Base-by-base conservation (phyloP, 148 eudicot species). In the Euryodendron excelsum region DNA sequence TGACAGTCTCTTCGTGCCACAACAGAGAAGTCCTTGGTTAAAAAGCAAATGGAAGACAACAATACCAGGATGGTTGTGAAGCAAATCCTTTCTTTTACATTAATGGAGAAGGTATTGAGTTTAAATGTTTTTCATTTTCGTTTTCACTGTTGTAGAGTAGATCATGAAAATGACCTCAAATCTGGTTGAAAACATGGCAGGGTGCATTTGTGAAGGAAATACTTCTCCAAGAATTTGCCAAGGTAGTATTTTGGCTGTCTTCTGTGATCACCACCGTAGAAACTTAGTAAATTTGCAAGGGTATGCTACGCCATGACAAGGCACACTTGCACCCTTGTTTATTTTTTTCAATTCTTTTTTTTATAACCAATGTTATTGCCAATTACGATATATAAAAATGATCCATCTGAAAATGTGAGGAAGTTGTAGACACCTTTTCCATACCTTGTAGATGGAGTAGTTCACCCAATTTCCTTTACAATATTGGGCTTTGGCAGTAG, bases 1-100 rank as follows among this genome's bases (percentile, higher is more conserved):
- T 82, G 81, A 36, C 88, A 95, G 99, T 89, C 95, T 74, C 90
- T 82, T 36, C 99, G 96, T 79, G 99, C 99, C 80, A 91, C 78
- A 89, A 89, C 89, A 62, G 93, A 89, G 65, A 89, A 81, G 81
- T 74, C 86, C 2, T 62, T 80, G 80, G 87, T 80, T 66, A 78
- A 79, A 72, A 82, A 86, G 72, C 74, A 84, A 69, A 80, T 58
- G 55, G 83, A 81, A 56, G 94, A 77, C 39, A 44, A 31, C 41
- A 87, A 91, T 81, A 79, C 93, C 11, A 89, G 76, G 77, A 59
- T 83, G 34, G 84, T 74, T 72, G 81, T 88, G 76, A 91, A 84
- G 82, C 93, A 95, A 81, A 78, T 93, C 74, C 82, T 95, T 71
- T 89, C 93, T 44, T 93, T 93, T 79, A 83, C 93, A 18, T 86